These are phyloP conservation scores for Aphanoascus verrucosus DNA, from an alignment of 2,329 filamentous ascomycete genomes.

Conservation along the genomic window DNA sequence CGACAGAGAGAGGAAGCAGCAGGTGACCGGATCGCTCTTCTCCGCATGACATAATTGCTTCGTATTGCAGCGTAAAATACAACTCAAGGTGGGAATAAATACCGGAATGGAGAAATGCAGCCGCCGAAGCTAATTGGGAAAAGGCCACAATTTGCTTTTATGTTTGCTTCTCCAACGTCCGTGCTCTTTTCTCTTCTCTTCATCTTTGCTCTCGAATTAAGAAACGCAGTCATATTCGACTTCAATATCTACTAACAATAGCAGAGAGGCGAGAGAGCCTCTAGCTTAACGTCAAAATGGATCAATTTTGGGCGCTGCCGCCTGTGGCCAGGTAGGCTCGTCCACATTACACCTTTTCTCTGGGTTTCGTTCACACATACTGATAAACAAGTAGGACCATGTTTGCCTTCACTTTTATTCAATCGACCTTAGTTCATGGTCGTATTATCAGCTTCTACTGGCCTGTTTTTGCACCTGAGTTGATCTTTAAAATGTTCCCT, in stretches of 20 bases:
- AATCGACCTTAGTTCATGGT: conserved; percentile 52
- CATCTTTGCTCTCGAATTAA: not conserved
- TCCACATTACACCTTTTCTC: conserved; percentile 10
- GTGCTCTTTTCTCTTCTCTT: not conserved
- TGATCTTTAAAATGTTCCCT: conserved; percentile 49
- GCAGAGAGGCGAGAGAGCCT: not conserved
- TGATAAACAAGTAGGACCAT: conserved; percentile 51
- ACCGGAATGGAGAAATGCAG: not conserved
- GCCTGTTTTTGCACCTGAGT: conserved; percentile 39
- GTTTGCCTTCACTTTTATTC: conserved; percentile 51
- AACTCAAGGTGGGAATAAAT: not conserved
- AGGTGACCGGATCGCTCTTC: not conserved
- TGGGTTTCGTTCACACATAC: conserved; percentile 22
- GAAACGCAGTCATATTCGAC: not conserved
- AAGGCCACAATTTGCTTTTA: conserved; percentile 6
- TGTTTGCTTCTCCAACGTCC: not conserved
- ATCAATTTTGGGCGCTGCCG: conserved; percentile 55
- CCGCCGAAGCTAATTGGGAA: not conserved
- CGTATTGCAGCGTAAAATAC: not conserved
- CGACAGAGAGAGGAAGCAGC: not conserved
- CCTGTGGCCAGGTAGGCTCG: conserved; percentile 53
- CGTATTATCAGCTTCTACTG: conserved; percentile 41
- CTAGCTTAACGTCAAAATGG: conserved; percentile 34
- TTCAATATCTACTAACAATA: not conserved
- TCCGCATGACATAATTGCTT: conserved; percentile 11